These are phyloP conservation scores for Brassica nigra DNA, from an alignment of 345 rosid genomes.

Conservation along the genomic window DNA sequence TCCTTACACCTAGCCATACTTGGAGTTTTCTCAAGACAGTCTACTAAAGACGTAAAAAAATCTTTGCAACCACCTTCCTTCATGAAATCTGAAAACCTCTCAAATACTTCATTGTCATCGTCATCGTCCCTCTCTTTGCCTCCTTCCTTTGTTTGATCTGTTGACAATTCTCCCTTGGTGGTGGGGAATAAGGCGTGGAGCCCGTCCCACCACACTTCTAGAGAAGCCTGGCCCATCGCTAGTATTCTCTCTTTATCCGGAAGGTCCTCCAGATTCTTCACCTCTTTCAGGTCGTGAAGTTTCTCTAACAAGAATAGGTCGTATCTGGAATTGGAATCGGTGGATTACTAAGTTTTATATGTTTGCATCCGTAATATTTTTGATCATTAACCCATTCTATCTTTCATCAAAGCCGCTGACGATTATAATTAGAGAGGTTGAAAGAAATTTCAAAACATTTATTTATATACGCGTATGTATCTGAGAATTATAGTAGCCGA, in stretches of 20 bases:
- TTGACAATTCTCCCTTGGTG: background rate
- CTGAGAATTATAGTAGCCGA: no score
- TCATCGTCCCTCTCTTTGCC: background rate
- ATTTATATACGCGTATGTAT: no score
- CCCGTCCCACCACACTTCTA: background rate
- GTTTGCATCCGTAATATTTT: no score
- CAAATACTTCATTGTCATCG: background rate
- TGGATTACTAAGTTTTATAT: background rate
- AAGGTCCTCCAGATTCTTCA: background rate
- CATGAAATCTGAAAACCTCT: constrained; percentile 4
- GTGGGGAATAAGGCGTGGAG: background rate
- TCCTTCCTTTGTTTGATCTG: background rate
- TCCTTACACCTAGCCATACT: background rate
- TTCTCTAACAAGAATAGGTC: background rate
- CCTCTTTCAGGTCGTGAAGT: background rate
- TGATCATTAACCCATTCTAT: no score
- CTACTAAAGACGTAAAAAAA: background rate
- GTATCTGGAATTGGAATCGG: background rate
- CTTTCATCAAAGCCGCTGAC: no score
- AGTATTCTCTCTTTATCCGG: background rate
- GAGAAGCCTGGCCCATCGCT: background rate
- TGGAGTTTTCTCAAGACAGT: background rate
- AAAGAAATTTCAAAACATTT: no score
- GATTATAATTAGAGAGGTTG: no score
- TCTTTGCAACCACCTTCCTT: background rate